These are phyloP conservation scores for Raffaelea albimanens DNA, from an alignment of 2,329 filamentous ascomycete genomes.

Conservation along the genomic window DNA sequence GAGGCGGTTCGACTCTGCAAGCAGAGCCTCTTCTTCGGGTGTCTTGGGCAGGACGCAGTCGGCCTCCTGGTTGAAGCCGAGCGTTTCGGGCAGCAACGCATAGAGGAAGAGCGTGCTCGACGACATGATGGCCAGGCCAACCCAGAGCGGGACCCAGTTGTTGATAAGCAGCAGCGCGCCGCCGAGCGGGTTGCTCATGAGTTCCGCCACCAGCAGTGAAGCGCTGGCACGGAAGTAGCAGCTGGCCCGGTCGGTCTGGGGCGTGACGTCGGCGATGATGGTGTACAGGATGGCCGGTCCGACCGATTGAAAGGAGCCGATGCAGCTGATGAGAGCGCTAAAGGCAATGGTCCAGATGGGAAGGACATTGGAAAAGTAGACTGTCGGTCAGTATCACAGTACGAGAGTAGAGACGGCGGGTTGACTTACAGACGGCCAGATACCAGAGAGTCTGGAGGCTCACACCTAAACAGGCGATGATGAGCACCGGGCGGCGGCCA, in stretches of 20 bases:
- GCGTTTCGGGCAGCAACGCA: constrained; percentile 33
- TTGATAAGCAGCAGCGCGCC: constrained; percentile 28
- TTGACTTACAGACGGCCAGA: constrained; percentile 16
- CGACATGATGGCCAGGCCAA: constrained; percentile 21
- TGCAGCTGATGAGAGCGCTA: constrained; percentile 23
- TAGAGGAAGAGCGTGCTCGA: constrained; percentile 19
- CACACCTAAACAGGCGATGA: constrained; percentile 18
- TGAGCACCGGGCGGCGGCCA: constrained; percentile 31
- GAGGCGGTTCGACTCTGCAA: not conserved
- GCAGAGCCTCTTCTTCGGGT: no score
- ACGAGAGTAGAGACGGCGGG: constrained; percentile 2
- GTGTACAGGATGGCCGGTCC: constrained; percentile 35
- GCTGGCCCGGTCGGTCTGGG: constrained; percentile 25
- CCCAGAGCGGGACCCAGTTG: constrained; percentile 30
- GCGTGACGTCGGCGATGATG: constrained; percentile 32
- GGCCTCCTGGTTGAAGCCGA: constrained; percentile 18
- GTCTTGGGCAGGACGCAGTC: not conserved
- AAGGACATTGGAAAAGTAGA: constrained; percentile 23
- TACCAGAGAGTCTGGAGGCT: constrained; percentile 14
- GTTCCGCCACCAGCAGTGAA: constrained; percentile 25
- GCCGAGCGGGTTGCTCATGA: constrained; percentile 29
- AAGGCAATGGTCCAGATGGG: constrained; percentile 29
- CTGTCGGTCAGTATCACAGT: no score
- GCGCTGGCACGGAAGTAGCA: constrained; percentile 31
- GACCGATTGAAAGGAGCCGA: constrained; percentile 31